Conservation (phyloP, 2,329 filamentous ascomycete genomes). For the Alternaria ethzedia region DNA sequence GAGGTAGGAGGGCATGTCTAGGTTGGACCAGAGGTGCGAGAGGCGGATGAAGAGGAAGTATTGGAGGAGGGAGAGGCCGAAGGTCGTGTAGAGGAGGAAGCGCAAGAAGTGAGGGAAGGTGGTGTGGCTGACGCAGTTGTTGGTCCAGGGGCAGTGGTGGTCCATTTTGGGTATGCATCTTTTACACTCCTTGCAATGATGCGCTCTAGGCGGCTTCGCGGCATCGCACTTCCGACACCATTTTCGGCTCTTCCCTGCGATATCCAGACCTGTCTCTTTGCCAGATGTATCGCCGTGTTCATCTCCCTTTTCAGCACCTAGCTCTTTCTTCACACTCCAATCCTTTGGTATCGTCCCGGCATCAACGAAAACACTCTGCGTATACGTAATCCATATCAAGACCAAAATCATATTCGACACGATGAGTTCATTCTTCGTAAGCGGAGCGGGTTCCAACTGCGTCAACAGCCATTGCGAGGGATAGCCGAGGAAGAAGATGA, state of each 20-base stretch:
- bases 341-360: constrained; percentile 60
- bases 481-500: constrained; percentile 75
- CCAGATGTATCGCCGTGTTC: neutral
- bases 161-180: constrained; percentile 82
- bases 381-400: constrained; percentile 74
- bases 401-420: constrained; percentile 71
- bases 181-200: constrained; percentile 80
- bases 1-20: constrained; percentile 73
- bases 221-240: constrained; percentile 81
- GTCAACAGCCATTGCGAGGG: constrained; percentile 75
- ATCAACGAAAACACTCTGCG: constrained; percentile 65
- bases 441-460: constrained; percentile 63
- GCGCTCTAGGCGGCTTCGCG: constrained; percentile 76
- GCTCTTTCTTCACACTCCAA: constrained; percentile 19
- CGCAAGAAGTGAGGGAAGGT: constrained; percentile 84
- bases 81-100: constrained; percentile 74
- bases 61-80: constrained; percentile 66
- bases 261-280: neutral
- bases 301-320: neutral
- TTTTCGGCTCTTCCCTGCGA: constrained; percentile 43
- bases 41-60: constrained; percentile 67
- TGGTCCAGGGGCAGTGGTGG: constrained; percentile 86
- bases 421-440: constrained; percentile 63
- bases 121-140: constrained; percentile 80
- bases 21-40: constrained; percentile 66